These are phyloP conservation scores for Aspergillus bridgeri DNA, from an alignment of 495 filamentous ascomycete species.

Conservation along the genomic window DNA sequence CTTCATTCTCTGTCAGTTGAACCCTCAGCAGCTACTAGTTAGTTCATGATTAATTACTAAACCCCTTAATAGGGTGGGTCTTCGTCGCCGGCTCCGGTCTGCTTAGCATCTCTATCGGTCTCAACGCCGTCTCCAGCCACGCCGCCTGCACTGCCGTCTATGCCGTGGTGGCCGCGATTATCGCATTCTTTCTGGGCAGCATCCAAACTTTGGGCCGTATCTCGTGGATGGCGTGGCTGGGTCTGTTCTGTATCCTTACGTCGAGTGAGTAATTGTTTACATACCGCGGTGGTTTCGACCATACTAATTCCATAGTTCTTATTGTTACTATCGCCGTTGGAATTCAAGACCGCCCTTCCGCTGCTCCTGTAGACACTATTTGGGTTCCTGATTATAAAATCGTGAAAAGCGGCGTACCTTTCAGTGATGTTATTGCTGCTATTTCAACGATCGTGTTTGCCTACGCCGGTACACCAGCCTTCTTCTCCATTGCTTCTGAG, in stretches of 20 bases:
- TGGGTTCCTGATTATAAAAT: conserved; percentile 6
- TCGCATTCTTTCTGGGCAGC: conserved; percentile 13
- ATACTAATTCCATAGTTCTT: conserved; percentile 42
- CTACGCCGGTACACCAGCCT: conserved; percentile 52
- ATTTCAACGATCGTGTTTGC: conserved; percentile 64
- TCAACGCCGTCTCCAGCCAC: conserved; percentile 56
- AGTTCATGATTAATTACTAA: too few relatives aligned
- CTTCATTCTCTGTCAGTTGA: conserved; percentile 23
- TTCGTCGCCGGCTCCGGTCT: conserved; percentile 32
- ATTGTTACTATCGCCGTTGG: conserved; percentile 61
- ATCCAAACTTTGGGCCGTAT: conserved; percentile 18
- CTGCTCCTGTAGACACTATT: conserved; percentile 4
- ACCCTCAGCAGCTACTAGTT: too few relatives aligned
- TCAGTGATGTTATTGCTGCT: conserved; percentile 42
- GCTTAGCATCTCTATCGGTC: conserved; percentile 61
- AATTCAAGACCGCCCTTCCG: conserved; percentile 28
- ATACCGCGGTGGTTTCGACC: not conserved
- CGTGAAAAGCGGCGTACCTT: conserved; percentile 16
- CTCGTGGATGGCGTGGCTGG: conserved; percentile 21
- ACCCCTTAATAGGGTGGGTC: conserved; percentile 32
- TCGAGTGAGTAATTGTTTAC: conserved; percentile 7
- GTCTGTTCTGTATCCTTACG: conserved; percentile 14
- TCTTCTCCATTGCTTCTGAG: conserved; percentile 65
- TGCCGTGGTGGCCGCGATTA: conserved; percentile 17
- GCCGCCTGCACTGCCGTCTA: conserved; percentile 50